Evolutionary conservation across 495 filamentous ascomycete species (phyloP).

Genomic region (Tuber indicum): DNA sequence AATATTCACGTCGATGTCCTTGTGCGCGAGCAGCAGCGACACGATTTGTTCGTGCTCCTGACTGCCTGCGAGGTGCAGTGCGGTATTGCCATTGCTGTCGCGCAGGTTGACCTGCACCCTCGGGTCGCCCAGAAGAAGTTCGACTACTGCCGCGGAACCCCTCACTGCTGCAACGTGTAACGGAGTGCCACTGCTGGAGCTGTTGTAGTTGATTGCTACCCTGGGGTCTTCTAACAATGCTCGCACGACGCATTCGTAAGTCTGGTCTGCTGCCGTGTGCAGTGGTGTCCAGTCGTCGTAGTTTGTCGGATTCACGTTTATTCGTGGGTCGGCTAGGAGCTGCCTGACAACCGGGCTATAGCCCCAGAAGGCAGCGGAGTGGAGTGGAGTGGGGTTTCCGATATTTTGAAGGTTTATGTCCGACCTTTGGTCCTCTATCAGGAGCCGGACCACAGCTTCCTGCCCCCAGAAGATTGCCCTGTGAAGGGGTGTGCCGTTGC

Average conservation of each 20-base stretch:
- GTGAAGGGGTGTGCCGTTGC: constrained; percentile 27
- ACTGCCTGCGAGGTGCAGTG: constrained; percentile 18
- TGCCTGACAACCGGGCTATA: constrained; percentile 28
- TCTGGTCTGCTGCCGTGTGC: neutral
- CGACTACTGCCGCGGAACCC: neutral
- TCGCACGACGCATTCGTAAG: neutral
- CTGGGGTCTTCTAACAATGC: neutral
- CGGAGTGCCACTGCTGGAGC: neutral
- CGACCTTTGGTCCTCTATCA: constrained; percentile 12
- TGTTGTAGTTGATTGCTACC: neutral
- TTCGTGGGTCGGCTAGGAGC: constrained; percentile 22
- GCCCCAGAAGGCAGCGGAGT: constrained; percentile 23
- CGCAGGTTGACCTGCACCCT: constrained; percentile 23
- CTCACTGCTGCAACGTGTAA: neutral
- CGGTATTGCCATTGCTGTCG: constrained; percentile 23
- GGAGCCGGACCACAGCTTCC: constrained; percentile 27
- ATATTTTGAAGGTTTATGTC: constrained; percentile 24
- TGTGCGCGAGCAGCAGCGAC: neutral
- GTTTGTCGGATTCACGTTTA: constrained; percentile 28
- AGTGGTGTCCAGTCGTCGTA: constrained; percentile 24
- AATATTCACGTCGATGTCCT: neutral
- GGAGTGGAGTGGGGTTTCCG: constrained; percentile 25
- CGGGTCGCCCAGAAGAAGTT: neutral
- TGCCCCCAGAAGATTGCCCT: constrained; percentile 24
- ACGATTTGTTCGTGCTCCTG: neutral